Conservation (phyloP, 2,329 filamentous ascomycete species). For the Escovopsis sp. region DNA sequence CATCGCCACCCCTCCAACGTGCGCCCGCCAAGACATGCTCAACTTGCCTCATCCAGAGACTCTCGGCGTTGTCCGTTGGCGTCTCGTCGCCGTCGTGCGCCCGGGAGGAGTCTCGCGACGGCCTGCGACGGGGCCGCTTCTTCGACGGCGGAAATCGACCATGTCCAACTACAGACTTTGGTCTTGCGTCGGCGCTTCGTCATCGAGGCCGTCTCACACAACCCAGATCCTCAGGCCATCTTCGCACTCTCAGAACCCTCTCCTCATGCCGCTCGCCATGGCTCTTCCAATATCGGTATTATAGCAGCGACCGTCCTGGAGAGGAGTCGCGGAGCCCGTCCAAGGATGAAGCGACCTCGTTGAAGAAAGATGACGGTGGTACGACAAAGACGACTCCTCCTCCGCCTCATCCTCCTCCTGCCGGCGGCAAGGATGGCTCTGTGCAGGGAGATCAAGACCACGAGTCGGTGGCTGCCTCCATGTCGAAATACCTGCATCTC, state of each 20-base stretch:
- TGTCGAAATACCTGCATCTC: conserved; percentile 46
- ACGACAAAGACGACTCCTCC: not conserved
- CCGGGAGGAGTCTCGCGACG: too few species aligned
- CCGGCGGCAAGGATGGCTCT: not conserved
- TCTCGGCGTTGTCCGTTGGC: conserved; percentile 1
- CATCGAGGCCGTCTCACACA: too few species aligned
- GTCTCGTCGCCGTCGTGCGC: not conserved
- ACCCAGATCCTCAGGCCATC: too few species aligned
- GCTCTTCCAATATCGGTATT: not conserved
- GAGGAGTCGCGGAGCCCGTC: not conserved
- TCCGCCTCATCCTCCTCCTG: not conserved
- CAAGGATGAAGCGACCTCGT: not conserved
- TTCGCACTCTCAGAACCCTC: too few species aligned
- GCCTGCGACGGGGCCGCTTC: too few species aligned
- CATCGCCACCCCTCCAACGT: conserved; percentile 3
- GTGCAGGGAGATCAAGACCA: conserved; percentile 5
- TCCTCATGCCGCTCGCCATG: not conserved
- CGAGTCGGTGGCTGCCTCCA: conserved; percentile 33
- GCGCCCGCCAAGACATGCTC: not conserved
- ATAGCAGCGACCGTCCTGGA: not conserved
- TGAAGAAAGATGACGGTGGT: not conserved
- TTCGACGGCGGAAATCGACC: too few species aligned
- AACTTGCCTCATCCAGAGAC: not conserved
- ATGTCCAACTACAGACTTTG: not conserved
- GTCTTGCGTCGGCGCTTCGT: not conserved